Conservation (phyloP, 768 basidiomycete species). For the Fomitopsis serialis region DNA sequence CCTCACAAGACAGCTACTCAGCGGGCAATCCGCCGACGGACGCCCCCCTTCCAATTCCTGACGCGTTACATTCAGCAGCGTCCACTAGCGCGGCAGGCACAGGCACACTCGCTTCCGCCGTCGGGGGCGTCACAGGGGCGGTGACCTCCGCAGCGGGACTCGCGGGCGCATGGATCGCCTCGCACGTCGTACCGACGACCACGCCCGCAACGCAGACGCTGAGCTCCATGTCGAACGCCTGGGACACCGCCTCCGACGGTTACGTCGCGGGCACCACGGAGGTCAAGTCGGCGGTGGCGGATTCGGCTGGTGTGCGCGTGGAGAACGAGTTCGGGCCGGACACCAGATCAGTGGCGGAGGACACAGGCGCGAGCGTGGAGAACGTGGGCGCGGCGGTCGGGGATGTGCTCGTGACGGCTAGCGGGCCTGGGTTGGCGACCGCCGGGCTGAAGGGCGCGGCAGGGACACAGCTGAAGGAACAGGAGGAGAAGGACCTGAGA, state of each 20-base stretch:
- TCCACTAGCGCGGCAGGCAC: conserved; percentile 9
- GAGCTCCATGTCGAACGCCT: conserved; percentile 6
- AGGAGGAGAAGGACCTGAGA: conserved; percentile 2
- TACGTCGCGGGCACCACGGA: conserved; percentile 8
- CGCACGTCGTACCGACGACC: conserved; percentile 11
- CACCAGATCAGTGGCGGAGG: conserved; percentile 13
- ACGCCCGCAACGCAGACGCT: conserved; percentile 10
- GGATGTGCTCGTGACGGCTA: conserved; percentile 11
- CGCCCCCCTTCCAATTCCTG: conserved; percentile 8
- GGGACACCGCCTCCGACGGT: conserved; percentile 4
- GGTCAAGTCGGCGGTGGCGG: conserved; percentile 11
- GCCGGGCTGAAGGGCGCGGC: conserved; percentile 17
- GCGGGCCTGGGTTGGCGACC: conserved; percentile 10
- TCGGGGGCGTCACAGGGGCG: conserved; percentile 8
- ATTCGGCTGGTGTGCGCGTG: conserved; percentile 13
- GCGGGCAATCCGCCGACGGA: conserved; percentile 10
- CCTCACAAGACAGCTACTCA: conserved; percentile 4
- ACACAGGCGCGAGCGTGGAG: conserved; percentile 12
- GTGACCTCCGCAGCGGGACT: conserved; percentile 16
- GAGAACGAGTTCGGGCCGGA: conserved; percentile 19
- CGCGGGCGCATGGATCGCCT: conserved; percentile 19
- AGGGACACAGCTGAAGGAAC: conserved; percentile 10
- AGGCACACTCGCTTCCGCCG: conserved; percentile 11
- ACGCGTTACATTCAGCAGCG: conserved; percentile 9
- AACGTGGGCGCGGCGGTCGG: conserved; percentile 14